These are phyloP conservation scores for Strigomonas culicis DNA, from an alignment of 208 protist species.

Conservation along the genomic window DNA sequence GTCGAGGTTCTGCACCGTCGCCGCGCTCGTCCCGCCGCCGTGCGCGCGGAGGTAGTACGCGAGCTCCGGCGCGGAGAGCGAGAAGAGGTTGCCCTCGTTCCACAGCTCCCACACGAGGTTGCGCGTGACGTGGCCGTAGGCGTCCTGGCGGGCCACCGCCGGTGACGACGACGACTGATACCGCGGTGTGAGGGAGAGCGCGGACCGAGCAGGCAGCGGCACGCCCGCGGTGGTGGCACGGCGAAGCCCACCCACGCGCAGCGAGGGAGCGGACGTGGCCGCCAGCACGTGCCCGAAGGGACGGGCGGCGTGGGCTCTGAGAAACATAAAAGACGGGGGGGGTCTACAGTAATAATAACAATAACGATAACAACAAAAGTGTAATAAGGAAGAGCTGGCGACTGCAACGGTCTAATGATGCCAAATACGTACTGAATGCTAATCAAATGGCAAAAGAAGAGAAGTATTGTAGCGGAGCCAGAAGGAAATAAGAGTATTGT, in stretches of 20 bases:
- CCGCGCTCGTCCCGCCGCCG: conserved; percentile 28
- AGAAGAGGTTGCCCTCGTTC: conserved; percentile 93
- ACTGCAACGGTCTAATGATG: too few species aligned
- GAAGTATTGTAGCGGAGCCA: background rate
- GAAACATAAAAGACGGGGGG: background rate
- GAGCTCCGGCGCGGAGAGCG: conserved; percentile 78
- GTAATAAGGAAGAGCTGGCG: background rate
- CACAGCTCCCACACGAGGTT: conserved; percentile 87
- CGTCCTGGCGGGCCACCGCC: conserved; percentile 17
- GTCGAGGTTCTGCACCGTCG: conserved; percentile 21
- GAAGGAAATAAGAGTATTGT: background rate
- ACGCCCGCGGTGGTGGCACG: too few species aligned
- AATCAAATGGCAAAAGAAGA: background rate
- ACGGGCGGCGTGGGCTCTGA: too few species aligned
- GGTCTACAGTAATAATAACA: conserved; percentile 4
- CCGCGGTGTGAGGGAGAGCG: background rate
- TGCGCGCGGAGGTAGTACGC: conserved; percentile 63
- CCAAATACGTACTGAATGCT: conserved; percentile 5
- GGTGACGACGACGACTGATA: too few species aligned
- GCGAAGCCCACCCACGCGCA: too few species aligned
- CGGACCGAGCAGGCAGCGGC: too few species aligned
- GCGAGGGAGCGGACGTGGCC: too few species aligned
- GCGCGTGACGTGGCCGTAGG: conserved; percentile 67
- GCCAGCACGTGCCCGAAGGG: too few species aligned
- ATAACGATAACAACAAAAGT: conserved; percentile 2